Percentiles rank a stretch among this genome's conserved stretches.
Evolutionary conservation across 1,139 yeast genomes (phyloP).

Genomic region (Suzukiozyma palmioleophila): DNA sequence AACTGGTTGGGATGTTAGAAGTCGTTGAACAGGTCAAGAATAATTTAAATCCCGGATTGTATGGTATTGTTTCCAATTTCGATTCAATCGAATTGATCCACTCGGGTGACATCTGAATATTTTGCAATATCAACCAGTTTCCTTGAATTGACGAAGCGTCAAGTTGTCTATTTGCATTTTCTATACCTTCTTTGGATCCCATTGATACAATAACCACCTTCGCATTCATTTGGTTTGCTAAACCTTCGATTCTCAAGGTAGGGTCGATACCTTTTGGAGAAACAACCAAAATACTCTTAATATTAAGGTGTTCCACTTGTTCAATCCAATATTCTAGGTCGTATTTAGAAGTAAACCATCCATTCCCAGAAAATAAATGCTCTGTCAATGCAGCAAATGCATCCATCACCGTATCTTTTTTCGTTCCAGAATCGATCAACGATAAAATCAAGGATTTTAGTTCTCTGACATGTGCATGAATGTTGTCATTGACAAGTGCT

Average conservation of each 20-base stretch:
- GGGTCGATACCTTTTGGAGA: constrained; percentile 68
- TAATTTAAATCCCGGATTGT: constrained; percentile 37
- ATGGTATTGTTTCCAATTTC: constrained; percentile 25
- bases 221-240: constrained; percentile 27
- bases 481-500: too few species aligned
- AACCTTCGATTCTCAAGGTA: constrained; percentile 45
- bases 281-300: constrained; percentile 47
- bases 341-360: constrained; percentile 23
- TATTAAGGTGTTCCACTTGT: constrained; percentile 5
- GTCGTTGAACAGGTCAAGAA: constrained; percentile 57
- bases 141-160: constrained; percentile 42
- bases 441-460: constrained; percentile 4
- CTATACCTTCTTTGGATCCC: constrained; percentile 71
- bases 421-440: constrained; percentile 3
- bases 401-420: constrained; percentile 12
- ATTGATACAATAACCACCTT: constrained; percentile 52
- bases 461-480: too few species aligned
- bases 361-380: constrained; percentile 21
- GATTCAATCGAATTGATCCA: constrained; percentile 60
- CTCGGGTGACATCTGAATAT: constrained; percentile 63
- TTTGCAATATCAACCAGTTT: constrained; percentile 72
- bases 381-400: constrained; percentile 14
- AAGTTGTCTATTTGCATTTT: constrained; percentile 54
- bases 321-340: constrained; percentile 21
- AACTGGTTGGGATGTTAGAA: constrained; percentile 46